A percentile compares a stretch with the other conserved stretches of the same genome.
Evolutionary conservation across 345 rosid genomes (phyloP).

Genomic region (Citrus unshiu): DNA sequence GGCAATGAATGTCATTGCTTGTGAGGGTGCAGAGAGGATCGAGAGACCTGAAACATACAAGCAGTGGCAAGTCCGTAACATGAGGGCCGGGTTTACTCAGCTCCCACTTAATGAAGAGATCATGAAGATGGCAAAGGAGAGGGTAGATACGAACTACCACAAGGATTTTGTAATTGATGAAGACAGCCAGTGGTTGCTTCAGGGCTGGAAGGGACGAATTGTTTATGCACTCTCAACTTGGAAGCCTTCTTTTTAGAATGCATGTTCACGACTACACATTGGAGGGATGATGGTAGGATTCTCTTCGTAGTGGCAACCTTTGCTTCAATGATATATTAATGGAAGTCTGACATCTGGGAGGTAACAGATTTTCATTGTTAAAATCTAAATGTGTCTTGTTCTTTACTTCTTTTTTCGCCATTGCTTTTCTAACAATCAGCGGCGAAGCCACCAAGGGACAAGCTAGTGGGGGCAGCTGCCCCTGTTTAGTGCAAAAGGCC

Average conservation of each 20-base stretch:
- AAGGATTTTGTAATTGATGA: constrained; percentile 47
- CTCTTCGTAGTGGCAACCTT: neutral
- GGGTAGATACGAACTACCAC: constrained; percentile 34
- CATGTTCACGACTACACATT: neutral
- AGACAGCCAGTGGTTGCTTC: constrained; percentile 47
- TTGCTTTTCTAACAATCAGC: neutral
- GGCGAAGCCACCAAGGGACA: no score
- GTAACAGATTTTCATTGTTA: constrained; percentile 5
- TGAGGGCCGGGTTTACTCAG: constrained; percentile 43
- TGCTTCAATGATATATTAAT: neutral
- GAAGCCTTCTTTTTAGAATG: constrained; percentile 27
- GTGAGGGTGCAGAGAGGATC: constrained; percentile 51
- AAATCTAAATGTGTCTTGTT: neutral
- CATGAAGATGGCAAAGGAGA: constrained; percentile 30
- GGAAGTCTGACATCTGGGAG: constrained; percentile 8
- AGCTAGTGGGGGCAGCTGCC: no score
- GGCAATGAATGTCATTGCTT: constrained; percentile 51
- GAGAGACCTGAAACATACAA: constrained; percentile 59
- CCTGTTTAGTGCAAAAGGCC: no score
- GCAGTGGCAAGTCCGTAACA: constrained; percentile 44
- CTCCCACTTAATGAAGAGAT: constrained; percentile 41
- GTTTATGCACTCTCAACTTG: constrained; percentile 43
- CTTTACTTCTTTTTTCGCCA: neutral
- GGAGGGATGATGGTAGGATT: constrained; percentile 8
- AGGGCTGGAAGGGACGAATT: constrained; percentile 61